These are phyloP conservation scores for Arxiozyma bovina DNA, from an alignment of 1,139 yeast genomes.

Conservation along the genomic window DNA sequence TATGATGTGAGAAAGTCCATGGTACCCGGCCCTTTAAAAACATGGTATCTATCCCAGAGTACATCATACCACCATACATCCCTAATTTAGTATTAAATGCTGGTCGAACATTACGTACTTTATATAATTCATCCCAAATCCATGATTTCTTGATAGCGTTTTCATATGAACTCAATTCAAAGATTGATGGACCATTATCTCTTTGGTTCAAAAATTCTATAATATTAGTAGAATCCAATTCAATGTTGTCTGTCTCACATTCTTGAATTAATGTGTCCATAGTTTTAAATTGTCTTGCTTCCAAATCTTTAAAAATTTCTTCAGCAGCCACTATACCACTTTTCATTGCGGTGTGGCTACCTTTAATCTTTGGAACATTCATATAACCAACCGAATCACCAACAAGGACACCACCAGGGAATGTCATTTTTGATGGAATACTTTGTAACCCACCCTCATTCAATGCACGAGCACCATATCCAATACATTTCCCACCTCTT, in stretches of 20 bases:
- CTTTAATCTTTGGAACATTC: constrained; percentile 94
- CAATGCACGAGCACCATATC: constrained; percentile 91
- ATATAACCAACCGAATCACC: constrained; percentile 96
- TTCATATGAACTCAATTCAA: constrained; percentile 48
- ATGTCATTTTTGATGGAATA: constrained; percentile 65
- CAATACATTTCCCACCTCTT: constrained; percentile 82
- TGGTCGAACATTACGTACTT: constrained; percentile 84
- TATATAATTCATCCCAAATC: constrained; percentile 73
- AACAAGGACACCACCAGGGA: constrained; percentile 92
- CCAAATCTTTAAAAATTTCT: constrained; percentile 38
- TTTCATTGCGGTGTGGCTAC: constrained; percentile 97
- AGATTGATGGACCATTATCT: neutral
- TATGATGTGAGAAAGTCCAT: constrained; percentile 53
- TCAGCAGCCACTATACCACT: constrained; percentile 95
- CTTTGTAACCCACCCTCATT: constrained; percentile 95
- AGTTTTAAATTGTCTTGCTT: constrained; percentile 28
- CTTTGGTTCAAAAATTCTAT: neutral
- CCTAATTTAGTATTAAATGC: constrained; percentile 69
- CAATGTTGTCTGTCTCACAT: neutral
- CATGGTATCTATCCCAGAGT: constrained; percentile 79
- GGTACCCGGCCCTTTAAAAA: constrained; percentile 72
- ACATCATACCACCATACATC: constrained; percentile 65
- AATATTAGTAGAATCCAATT: neutral
- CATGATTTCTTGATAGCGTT: constrained; percentile 62
- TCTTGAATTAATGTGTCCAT: neutral